Conservation (phyloP, 1,284 basidiomycete species). For the Ceratobasidium theobromae region DNA sequence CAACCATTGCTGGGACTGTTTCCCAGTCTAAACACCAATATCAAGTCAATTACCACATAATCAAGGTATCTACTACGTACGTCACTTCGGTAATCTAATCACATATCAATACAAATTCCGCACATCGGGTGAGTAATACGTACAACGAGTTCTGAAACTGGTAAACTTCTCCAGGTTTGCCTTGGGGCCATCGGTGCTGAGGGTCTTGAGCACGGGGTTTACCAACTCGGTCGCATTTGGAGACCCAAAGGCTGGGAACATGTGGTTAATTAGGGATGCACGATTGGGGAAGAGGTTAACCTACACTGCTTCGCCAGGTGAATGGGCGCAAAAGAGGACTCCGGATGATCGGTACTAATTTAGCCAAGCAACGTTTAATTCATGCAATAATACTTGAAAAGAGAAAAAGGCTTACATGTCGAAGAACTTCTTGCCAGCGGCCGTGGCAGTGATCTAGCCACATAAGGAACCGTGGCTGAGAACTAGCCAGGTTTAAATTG, state of each 20-base stretch:
- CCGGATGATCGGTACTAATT: slow-evolving; percentile 31
- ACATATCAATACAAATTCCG: not conserved
- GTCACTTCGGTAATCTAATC: slow-evolving; percentile 72
- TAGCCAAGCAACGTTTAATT: not conserved
- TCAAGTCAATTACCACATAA: slow-evolving; percentile 31
- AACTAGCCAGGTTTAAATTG: slow-evolving; percentile 18
- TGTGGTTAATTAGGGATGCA: not conserved
- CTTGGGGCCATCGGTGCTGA: slow-evolving; percentile 67
- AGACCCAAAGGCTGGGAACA: slow-evolving; percentile 49
- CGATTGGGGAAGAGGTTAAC: slow-evolving; percentile 34
- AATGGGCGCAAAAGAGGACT: slow-evolving; percentile 44
- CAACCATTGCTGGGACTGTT: slow-evolving; percentile 82
- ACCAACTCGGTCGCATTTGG: slow-evolving; percentile 62
- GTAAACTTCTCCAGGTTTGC: slow-evolving; percentile 73
- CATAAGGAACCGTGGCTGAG: not conserved
- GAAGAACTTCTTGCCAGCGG: slow-evolving; percentile 75
- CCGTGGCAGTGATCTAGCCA: slow-evolving; percentile 71
- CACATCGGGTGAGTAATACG: slow-evolving; percentile 39
- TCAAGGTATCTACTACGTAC: slow-evolving; percentile 47
- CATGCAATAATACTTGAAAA: slow-evolving; percentile 3
- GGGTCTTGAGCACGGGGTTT: slow-evolving; percentile 59
- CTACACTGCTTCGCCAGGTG: slow-evolving; percentile 48
- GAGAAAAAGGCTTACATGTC: slow-evolving; percentile 74
- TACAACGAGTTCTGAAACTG: slow-evolving; percentile 70
- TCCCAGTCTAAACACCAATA: slow-evolving; percentile 57